Percentiles rank a stretch among this genome's conserved stretches.
These are phyloP conservation scores for Raphanus hybrid DNA, from an alignment of 441 rosid species.

Conservation along the genomic window DNA sequence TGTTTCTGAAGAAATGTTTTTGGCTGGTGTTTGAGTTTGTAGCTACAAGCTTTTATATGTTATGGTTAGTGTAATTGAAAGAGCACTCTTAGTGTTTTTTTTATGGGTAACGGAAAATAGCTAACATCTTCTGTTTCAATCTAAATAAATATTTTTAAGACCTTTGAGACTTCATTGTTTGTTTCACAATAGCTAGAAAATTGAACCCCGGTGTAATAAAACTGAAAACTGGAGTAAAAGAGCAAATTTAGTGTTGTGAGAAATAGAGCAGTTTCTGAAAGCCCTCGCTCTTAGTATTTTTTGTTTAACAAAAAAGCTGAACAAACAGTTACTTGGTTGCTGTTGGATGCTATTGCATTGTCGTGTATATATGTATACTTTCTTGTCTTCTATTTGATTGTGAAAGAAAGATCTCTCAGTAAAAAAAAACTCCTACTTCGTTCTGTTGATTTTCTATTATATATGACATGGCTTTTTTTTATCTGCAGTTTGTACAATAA, in stretches of 20 bases:
- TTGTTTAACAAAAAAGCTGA: neutral
- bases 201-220: neutral
- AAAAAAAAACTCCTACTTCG: neutral
- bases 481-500: constrained; percentile 72
- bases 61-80: neutral
- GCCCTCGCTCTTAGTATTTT: neutral
- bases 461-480: neutral
- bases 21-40: too few relatives aligned
- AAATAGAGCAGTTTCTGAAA: neutral
- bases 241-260: neutral
- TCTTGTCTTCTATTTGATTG: too few relatives aligned
- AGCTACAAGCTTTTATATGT: too few relatives aligned
- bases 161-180: neutral
- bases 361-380: too few relatives aligned
- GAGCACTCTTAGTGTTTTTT: neutral
- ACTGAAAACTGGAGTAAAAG: neutral
- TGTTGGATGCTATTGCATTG: neutral
- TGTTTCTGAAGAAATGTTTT: too few relatives aligned
- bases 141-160: neutral
- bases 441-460: neutral
- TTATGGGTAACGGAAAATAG: neutral
- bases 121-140: too few relatives aligned
- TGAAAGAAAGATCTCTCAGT: neutral
- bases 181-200: neutral
- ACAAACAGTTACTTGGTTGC: neutral